These are phyloP conservation scores for Solanum commersonii DNA, from an alignment of 257 asterid species.

Conservation along the genomic window DNA sequence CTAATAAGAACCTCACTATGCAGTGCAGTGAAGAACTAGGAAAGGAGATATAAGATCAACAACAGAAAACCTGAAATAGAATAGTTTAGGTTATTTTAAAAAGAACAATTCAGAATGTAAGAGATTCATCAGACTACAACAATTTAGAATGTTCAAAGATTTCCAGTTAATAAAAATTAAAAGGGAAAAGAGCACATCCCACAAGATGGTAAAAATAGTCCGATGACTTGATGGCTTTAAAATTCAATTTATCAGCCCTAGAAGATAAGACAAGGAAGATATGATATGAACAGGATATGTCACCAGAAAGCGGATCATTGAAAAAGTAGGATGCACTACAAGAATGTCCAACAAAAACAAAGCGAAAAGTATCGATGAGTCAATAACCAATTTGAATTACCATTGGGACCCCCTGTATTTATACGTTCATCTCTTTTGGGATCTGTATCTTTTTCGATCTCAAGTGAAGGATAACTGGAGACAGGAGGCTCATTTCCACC, in stretches of 20 bases:
- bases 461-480: constrained; percentile 56
- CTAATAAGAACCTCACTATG: background rate
- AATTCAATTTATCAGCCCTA: background rate
- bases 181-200: background rate
- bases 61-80: background rate
- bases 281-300: background rate
- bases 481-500: constrained; percentile 80
- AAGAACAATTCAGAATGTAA: background rate
- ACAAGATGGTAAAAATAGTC: background rate
- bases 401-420: constrained; percentile 34
- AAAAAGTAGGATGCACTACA: background rate
- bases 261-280: background rate
- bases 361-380: background rate
- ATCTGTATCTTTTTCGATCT: constrained; percentile 46
- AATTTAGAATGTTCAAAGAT: background rate
- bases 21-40: background rate
- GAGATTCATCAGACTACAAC: background rate
- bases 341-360: background rate
- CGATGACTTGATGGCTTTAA: background rate
- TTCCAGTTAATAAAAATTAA: background rate
- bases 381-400: constrained; percentile 3
- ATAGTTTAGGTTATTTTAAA: background rate
- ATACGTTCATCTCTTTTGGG: constrained; percentile 28
- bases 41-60: background rate
- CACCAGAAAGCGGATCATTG: background rate